Percentiles rank a stretch among this genome's conserved stretches.
Conservation (phyloP, 768 basidiomycete species). For the Clavulina sp. region DNA sequence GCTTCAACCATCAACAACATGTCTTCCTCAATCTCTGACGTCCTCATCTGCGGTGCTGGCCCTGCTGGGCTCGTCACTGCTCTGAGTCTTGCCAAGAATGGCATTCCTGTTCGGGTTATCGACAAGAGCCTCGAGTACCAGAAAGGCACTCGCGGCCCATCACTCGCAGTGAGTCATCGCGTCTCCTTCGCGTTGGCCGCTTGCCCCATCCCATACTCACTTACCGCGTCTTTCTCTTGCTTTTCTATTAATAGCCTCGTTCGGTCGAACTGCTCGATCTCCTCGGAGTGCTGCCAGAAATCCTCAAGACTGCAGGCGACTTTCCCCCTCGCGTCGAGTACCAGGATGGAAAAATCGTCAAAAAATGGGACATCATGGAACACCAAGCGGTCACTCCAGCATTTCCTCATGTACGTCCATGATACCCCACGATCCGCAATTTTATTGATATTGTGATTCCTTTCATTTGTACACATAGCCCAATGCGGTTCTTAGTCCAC, state of each 20-base stretch:
- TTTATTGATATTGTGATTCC: background rate
- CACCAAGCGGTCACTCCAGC: background rate
- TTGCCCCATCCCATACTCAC: background rate
- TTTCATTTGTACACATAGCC: background rate
- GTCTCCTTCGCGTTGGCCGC: too few relatives aligned
- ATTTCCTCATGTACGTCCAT: background rate
- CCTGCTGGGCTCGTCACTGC: background rate
- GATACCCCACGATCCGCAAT: background rate
- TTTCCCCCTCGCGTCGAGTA: background rate
- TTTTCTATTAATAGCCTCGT: background rate
- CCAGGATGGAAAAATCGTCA: background rate
- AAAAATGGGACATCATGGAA: background rate
- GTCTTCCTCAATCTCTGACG: background rate
- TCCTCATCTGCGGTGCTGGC: background rate
- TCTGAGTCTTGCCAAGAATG: background rate
- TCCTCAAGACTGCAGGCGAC: too few relatives aligned
- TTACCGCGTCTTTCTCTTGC: background rate
- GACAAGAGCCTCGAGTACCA: constrained; percentile 13
- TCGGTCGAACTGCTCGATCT: background rate
- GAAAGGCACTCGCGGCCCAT: constrained; percentile 24
- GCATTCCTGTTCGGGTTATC: background rate
- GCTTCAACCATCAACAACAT: too few relatives aligned
- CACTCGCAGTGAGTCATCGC: constrained; percentile 24
- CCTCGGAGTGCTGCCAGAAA: background rate
- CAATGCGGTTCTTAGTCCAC: background rate